A percentile compares a stretch with the other conserved stretches of the same genome.
phyloP scores from a whole-genome alignment of 805 yeast species.

The Nakazawaea populi region DNA sequence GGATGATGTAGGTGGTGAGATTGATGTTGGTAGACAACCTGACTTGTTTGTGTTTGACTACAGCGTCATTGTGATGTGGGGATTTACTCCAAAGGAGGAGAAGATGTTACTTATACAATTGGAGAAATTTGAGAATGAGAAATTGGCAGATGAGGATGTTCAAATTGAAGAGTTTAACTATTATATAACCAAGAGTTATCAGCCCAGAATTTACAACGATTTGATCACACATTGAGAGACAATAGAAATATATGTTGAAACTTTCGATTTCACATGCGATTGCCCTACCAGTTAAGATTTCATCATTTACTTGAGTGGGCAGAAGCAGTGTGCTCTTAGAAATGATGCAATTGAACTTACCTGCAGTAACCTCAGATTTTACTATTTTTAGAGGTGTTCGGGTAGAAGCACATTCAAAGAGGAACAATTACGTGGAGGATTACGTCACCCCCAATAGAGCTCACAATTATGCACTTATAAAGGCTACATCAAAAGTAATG shows the following conservation, averaged over 20 bases:
- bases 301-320: constrained; percentile 45
- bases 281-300: constrained; percentile 92
- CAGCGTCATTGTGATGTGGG: constrained; percentile 98
- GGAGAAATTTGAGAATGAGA: constrained; percentile 89
- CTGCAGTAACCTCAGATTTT: no score
- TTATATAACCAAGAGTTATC: constrained; percentile 89
- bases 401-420: no score
- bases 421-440: no score
- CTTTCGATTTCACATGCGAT: constrained; percentile 92
- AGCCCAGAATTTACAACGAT: constrained; percentile 93
- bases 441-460: no score
- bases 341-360: no score
- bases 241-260: constrained; percentile 89
- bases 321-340: no score
- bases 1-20: constrained; percentile 94
- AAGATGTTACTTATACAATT: constrained; percentile 72
- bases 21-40: constrained; percentile 71
- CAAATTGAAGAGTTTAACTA: constrained; percentile 94
- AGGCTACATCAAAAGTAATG: no score
- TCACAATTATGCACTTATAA: no score
- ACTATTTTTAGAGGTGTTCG: no score
- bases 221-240: constrained; percentile 82
- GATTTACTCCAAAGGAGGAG: constrained; percentile 82
- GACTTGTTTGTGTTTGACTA: constrained; percentile 90
- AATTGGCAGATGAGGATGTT: constrained; percentile 84